phyloP scores from a whole-genome alignment of 495 filamentous ascomycete genomes.

The Tricharina praecox region DNA sequence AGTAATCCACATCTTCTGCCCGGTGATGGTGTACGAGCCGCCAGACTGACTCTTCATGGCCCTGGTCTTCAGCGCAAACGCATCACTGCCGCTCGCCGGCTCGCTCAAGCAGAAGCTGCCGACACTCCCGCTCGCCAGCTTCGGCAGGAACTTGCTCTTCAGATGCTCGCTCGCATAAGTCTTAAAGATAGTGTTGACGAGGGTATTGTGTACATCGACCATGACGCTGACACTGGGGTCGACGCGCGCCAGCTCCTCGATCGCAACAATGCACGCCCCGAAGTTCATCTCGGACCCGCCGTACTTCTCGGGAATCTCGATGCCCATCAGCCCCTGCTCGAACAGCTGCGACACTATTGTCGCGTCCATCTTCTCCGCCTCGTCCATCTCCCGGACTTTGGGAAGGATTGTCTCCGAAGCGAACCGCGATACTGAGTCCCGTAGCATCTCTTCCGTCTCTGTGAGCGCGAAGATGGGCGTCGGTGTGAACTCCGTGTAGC shows the following conservation, averaged over 20 bases:
- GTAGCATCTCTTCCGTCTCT: conserved; percentile 77
- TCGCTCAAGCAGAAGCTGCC: conserved; percentile 95
- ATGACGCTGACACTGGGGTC: conserved; percentile 42
- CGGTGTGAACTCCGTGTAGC: conserved; percentile 34
- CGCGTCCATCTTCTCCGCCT: conserved; percentile 86
- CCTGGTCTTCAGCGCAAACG: conserved; percentile 83
- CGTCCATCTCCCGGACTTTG: conserved; percentile 94
- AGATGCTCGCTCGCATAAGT: conserved; percentile 61
- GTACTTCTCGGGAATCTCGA: conserved; percentile 94
- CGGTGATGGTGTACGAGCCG: conserved; percentile 69
- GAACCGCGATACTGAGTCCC: conserved; percentile 79
- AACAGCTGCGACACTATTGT: conserved; percentile 79
- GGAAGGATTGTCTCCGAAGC: conserved; percentile 74
- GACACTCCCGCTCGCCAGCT: conserved; percentile 73
- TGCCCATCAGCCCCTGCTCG: conserved; percentile 92
- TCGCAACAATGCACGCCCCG: conserved; percentile 83
- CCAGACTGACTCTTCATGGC: conserved; percentile 54
- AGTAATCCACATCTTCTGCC: conserved; percentile 99
- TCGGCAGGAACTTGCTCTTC: conserved; percentile 73
- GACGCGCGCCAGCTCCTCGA: conserved; percentile 88
- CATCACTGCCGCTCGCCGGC: conserved; percentile 82
- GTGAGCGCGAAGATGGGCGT: conserved; percentile 88
- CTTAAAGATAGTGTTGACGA: conserved; percentile 85
- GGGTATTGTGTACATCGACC: conserved; percentile 58
- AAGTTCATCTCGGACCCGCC: conserved; percentile 98